phyloP scores from a whole-genome alignment of 1,139 yeast genomes.

The Citeromyces siamensis region DNA sequence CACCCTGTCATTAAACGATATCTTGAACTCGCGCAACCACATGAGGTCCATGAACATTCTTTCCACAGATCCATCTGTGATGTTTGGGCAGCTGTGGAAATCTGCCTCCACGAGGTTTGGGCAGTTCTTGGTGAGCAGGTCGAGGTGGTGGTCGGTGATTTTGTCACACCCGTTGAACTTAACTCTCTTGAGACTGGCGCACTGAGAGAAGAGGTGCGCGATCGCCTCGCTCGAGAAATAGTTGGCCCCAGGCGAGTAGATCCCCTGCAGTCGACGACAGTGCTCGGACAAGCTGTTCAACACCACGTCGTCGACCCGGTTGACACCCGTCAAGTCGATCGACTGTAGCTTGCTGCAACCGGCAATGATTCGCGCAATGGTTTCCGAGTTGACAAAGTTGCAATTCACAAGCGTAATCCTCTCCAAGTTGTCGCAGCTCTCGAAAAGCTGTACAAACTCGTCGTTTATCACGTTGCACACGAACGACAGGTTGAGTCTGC shows the following conservation, averaged over 20 bases:
- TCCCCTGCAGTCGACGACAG: constrained; percentile 76
- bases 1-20: constrained; percentile 61
- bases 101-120: constrained; percentile 82
- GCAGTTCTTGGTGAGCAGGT: constrained; percentile 54
- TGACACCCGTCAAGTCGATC: constrained; percentile 84
- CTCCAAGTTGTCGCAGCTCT: constrained; percentile 68
- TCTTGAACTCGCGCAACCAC: constrained; percentile 72
- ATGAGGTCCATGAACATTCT: constrained; percentile 52
- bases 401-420: constrained; percentile 81
- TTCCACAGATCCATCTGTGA: constrained; percentile 51
- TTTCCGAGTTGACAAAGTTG: constrained; percentile 44
- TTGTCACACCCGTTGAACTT: constrained; percentile 64
- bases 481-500: constrained; percentile 69
- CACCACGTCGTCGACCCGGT: constrained; percentile 52
- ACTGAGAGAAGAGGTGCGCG: constrained; percentile 40
- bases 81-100: constrained; percentile 68
- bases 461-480: constrained; percentile 63
- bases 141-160: constrained; percentile 60
- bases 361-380: constrained; percentile 48
- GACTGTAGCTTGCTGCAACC: constrained; percentile 69
- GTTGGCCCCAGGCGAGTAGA: constrained; percentile 81
- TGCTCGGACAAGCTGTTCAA: constrained; percentile 55
- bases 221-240: constrained; percentile 57
- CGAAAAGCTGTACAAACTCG: constrained; percentile 36
- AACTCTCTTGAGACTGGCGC: constrained; percentile 73